These are phyloP conservation scores for Ogataea corticis DNA, from an alignment of 805 yeast genomes.

Conservation along the genomic window DNA sequence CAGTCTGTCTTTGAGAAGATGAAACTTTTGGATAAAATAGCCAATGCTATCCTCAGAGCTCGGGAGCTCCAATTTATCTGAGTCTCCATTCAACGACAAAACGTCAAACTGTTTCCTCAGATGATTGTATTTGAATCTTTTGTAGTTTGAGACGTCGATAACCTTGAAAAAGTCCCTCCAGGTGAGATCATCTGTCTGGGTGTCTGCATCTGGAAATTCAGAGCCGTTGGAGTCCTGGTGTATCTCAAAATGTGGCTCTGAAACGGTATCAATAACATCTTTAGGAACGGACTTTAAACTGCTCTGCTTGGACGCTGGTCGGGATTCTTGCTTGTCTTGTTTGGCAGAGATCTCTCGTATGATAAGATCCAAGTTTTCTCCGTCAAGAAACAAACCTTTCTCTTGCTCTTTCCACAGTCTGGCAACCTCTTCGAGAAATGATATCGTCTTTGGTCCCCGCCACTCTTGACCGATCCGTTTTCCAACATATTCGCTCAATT, in stretches of 20 bases:
- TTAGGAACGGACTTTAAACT: not conserved
- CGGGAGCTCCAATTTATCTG: constrained; percentile 22
- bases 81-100: constrained; percentile 2
- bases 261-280: constrained; percentile 5
- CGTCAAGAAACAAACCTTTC: constrained; percentile 82
- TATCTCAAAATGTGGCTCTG: no score
- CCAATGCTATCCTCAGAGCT: constrained; percentile 34
- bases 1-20: constrained; percentile 67
- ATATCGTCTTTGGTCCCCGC: constrained; percentile 66
- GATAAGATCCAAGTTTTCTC: constrained; percentile 63
- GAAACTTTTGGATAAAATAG: constrained; percentile 55
- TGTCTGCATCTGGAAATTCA: not conserved
- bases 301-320: not conserved
- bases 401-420: constrained; percentile 86
- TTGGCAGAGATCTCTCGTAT: constrained; percentile 49
- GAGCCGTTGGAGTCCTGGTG: constrained; percentile 12
- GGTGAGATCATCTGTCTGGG: constrained; percentile 36
- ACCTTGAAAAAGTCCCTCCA: constrained; percentile 76
- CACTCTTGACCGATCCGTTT: constrained; percentile 80
- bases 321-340: constrained; percentile 16
- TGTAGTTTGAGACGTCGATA: constrained; percentile 65
- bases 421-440: constrained; percentile 75
- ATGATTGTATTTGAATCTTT: constrained; percentile 61
- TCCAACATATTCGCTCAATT: constrained; percentile 75
- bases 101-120: constrained; percentile 61